Percentiles rank a stretch among this genome's conserved stretches.
These are phyloP conservation scores for Kodamaea neixiangensis DNA, from an alignment of 805 yeast genomes.

Conservation along the genomic window DNA sequence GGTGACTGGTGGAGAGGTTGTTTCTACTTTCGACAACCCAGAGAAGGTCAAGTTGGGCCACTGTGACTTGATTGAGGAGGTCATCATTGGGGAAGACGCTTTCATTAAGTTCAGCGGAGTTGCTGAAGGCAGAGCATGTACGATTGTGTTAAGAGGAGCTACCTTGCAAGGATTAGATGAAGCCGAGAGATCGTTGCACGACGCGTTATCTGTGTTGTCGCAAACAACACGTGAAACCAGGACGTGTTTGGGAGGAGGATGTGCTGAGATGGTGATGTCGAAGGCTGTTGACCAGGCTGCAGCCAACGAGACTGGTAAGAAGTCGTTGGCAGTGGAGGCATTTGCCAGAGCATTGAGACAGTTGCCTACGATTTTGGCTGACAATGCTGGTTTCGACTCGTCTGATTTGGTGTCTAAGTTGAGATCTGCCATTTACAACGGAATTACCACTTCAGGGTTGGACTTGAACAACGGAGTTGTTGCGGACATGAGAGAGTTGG, in stretches of 20 bases:
- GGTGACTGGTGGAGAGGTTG: conserved; percentile 98
- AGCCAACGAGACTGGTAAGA: conserved; percentile 89
- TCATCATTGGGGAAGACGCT: conserved; percentile 88
- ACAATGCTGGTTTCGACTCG: conserved; percentile 95
- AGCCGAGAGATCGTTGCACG: conserved; percentile 68
- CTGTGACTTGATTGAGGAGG: conserved; percentile 88
- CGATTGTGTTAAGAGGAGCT: conserved; percentile 78
- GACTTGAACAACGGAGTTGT: conserved; percentile 82
- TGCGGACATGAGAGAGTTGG: conserved; percentile 92
- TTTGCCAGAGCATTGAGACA: conserved; percentile 94
- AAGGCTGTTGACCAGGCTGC: conserved; percentile 94
- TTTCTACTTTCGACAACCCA: conserved; percentile 92
- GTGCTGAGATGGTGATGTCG: conserved; percentile 89
- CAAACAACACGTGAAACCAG: conserved; percentile 93
- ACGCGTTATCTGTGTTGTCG: conserved; percentile 91
- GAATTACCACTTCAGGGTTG: conserved; percentile 88
- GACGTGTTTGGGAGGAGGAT: conserved; percentile 93
- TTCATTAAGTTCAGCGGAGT: conserved; percentile 95
- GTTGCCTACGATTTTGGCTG: conserved; percentile 92
- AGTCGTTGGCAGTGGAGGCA: conserved; percentile 90
- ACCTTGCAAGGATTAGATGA: conserved; percentile 50
- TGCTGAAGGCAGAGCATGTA: conserved; percentile 93
- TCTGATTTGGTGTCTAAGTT: conserved; percentile 88
- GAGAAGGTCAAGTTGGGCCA: conserved; percentile 82
- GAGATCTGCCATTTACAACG: conserved; percentile 88